These are phyloP conservation scores for Pythium biforme DNA, from an alignment of 352 stramenopile species.

Conservation along the genomic window DNA sequence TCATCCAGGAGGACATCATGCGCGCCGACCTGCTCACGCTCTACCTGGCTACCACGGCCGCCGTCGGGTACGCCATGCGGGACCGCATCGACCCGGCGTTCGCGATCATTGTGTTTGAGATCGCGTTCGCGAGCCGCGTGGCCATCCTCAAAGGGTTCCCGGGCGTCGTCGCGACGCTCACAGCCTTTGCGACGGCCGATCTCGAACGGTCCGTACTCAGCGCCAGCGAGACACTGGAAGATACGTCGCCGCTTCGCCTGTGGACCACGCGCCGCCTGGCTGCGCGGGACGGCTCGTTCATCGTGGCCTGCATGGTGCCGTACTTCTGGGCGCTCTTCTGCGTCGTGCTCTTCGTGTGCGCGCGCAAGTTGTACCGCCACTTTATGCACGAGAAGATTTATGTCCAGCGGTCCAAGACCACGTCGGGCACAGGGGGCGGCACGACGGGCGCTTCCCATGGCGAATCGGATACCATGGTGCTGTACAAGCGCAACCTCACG, in stretches of 20 bases:
- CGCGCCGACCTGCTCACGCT: conserved; percentile 35
- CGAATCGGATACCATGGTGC: background rate
- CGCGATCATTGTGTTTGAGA: conserved; percentile 11
- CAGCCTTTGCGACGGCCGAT: background rate
- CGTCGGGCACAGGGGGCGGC: background rate
- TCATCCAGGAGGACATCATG: background rate
- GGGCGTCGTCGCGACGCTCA: conserved; percentile 22
- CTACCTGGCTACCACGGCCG: conserved; percentile 25
- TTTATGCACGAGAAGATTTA: conserved; percentile 3
- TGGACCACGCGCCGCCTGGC: conserved; percentile 15
- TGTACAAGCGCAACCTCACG: conserved; percentile 12
- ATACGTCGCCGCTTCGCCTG: conserved; percentile 28
- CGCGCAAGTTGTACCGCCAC: conserved; percentile 27
- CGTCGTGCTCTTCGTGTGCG: conserved; percentile 1
- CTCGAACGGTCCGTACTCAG: background rate
- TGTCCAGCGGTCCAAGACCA: background rate
- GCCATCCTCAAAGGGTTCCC: conserved; percentile 5
- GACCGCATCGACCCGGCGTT: conserved; percentile 19
- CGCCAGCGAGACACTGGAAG: conserved; percentile 6
- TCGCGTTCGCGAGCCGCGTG: background rate
- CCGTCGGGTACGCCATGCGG: background rate
- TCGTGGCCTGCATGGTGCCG: conserved; percentile 5
- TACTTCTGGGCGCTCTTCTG: background rate
- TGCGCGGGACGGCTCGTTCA: background rate
- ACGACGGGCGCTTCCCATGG: background rate